A percentile compares a stretch with the other conserved stretches of the same genome.
Conservation (phyloP, 768 basidiomycete genomes). For the Mycena metata region DNA sequence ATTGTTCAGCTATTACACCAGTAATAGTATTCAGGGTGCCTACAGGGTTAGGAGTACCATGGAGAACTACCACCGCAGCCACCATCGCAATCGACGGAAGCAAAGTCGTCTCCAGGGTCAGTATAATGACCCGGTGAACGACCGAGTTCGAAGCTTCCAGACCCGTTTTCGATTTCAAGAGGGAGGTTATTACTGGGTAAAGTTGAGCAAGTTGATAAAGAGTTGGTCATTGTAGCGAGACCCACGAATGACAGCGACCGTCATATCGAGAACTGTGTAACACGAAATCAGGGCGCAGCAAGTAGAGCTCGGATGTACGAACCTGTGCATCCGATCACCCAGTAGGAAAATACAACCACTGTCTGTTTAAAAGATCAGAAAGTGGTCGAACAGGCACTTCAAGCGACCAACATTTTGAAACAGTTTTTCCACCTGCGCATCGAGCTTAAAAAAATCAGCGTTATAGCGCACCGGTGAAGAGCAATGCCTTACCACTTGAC, state of each 20-base stretch:
- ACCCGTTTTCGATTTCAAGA: constrained; percentile 47
- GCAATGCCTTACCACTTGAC: constrained; percentile 3
- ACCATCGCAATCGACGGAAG: constrained; percentile 52
- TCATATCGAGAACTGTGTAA: constrained; percentile 54
- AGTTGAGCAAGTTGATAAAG: neutral
- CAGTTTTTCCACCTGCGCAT: constrained; percentile 37
- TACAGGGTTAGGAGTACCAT: constrained; percentile 45
- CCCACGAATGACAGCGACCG: constrained; percentile 39
- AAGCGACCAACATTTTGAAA: constrained; percentile 44
- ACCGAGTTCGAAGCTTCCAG: constrained; percentile 49
- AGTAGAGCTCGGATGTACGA: constrained; percentile 8
- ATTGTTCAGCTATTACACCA: neutral
- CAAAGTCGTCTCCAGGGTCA: constrained; percentile 51
- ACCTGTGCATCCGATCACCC: constrained; percentile 61
- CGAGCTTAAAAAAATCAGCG: neutral
- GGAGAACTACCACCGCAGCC: constrained; percentile 46
- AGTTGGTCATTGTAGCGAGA: no score
- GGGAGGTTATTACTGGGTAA: constrained; percentile 30
- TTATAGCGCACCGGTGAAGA: neutral
- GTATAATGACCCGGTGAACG: constrained; percentile 47
- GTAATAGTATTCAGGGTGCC: constrained; percentile 21
- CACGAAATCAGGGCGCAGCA: constrained; percentile 1
- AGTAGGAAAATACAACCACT: constrained; percentile 58
- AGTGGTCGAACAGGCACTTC: neutral
- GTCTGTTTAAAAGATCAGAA: constrained; percentile 46